Evolutionary conservation across 2,329 filamentous ascomycete genomes (phyloP).

Genomic region (Cladosporium halotolerans): DNA sequence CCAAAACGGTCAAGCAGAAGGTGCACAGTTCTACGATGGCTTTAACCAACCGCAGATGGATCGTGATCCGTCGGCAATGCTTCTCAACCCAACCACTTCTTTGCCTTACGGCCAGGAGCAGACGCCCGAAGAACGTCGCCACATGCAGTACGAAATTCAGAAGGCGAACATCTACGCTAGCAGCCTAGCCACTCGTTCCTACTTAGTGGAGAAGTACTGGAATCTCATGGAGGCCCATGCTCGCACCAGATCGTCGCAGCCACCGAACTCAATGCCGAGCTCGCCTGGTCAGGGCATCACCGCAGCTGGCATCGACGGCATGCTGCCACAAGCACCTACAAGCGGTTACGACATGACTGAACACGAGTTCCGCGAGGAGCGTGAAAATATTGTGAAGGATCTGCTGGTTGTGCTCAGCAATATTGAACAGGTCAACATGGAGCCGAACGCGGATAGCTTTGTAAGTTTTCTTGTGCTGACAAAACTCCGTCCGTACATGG

Average conservation of each 20-base stretch:
- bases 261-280: conserved; percentile 29
- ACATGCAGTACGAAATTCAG: conserved; percentile 77
- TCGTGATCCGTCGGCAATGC: conserved; percentile 16
- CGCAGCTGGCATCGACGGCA: conserved; percentile 32
- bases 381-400: conserved; percentile 74
- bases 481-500: conserved; percentile 1
- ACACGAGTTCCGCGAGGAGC: conserved; percentile 64
- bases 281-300: conserved; percentile 30
- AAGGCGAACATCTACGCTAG: conserved; percentile 86
- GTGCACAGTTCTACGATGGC: conserved; percentile 18
- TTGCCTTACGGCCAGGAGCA: conserved; percentile 18
- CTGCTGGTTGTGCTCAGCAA: conserved; percentile 67
- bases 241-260: conserved; percentile 32
- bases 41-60: conserved; percentile 20
- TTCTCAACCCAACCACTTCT: conserved; percentile 14
- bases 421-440: conserved; percentile 79
- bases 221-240: conserved; percentile 62
- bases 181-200: conserved; percentile 73
- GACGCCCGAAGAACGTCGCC: conserved; percentile 34
- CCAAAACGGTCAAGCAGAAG: conserved; percentile 17
- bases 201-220: conserved; percentile 81
- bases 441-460: conserved; percentile 61
- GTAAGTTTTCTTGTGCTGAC: conserved; percentile 39
- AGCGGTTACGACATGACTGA: conserved; percentile 46
- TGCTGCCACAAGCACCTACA: conserved; percentile 25